Conservation (phyloP, 805 yeast species). For the Barnettozyma populi region DNA sequence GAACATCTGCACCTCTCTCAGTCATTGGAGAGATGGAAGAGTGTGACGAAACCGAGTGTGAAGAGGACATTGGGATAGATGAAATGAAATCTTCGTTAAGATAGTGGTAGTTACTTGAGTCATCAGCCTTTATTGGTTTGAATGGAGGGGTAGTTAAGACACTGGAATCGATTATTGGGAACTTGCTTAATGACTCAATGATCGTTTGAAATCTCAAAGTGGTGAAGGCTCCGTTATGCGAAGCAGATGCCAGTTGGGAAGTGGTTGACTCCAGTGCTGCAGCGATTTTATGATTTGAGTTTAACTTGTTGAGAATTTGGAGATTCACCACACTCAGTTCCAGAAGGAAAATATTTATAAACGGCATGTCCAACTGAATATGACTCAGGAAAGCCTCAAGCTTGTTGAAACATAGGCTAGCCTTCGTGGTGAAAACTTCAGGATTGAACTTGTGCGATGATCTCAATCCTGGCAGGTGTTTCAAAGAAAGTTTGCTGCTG, state of each 20-base stretch:
- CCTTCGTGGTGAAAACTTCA: background rate
- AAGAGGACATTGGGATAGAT: conserved; percentile 5
- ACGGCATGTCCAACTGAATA: background rate
- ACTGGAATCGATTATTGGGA: background rate
- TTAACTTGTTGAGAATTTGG: background rate
- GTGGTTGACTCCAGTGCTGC: background rate
- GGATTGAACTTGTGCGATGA: background rate
- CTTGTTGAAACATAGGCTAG: background rate
- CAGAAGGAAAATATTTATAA: background rate
- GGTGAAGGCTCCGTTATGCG: background rate
- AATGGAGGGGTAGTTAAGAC: background rate
- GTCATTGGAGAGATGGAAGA: background rate
- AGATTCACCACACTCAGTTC: background rate
- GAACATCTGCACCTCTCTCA: background rate
- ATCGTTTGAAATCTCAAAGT: background rate
- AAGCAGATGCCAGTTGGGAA: background rate
- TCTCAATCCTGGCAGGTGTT: background rate
- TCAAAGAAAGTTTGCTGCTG: background rate
- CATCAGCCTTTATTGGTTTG: background rate
- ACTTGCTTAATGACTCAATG: background rate
- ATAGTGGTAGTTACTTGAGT: background rate
- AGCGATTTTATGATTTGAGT: background rate
- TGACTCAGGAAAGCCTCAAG: background rate
- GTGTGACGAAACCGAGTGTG: background rate
- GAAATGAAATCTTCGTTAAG: background rate